These are phyloP conservation scores for Hura crepitans DNA, from an alignment of 441 rosid species.

Conservation along the genomic window DNA sequence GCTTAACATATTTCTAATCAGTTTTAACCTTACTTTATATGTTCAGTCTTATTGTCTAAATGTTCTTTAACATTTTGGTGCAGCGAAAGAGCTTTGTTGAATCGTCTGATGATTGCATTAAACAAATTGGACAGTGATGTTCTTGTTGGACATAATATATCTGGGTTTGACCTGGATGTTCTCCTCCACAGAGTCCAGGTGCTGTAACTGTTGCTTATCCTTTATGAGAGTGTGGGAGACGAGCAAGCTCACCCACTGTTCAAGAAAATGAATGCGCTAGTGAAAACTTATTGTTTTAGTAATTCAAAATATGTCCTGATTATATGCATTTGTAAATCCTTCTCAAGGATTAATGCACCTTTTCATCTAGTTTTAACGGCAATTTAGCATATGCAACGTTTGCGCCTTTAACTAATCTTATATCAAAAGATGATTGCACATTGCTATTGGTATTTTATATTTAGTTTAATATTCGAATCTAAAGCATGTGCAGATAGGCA, in stretches of 20 bases:
- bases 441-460: not conserved
- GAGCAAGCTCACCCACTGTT: not conserved
- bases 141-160: constrained; percentile 94
- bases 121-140: constrained; percentile 87
- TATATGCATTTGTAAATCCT: constrained; percentile 10
- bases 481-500: not conserved
- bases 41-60: constrained; percentile 11
- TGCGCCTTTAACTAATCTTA: not conserved
- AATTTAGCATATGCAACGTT: not conserved
- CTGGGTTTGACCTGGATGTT: constrained; percentile 96
- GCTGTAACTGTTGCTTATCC: constrained; percentile 20
- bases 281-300: not conserved
- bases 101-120: constrained; percentile 78
- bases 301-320: not conserved
- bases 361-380: not conserved
- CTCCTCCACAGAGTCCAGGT: constrained; percentile 94
- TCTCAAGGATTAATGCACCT: constrained; percentile 10
- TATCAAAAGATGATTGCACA: not conserved
- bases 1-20: constrained; percentile 17
- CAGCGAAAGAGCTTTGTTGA: constrained; percentile 93
- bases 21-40: not conserved
- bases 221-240: not conserved
- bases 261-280: constrained; percentile 2
- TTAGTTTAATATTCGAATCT: not conserved
- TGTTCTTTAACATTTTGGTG: constrained; percentile 29